phyloP scores from a whole-genome alignment of 257 asterid genomes.

The Nicotiana benthamiana region DNA sequence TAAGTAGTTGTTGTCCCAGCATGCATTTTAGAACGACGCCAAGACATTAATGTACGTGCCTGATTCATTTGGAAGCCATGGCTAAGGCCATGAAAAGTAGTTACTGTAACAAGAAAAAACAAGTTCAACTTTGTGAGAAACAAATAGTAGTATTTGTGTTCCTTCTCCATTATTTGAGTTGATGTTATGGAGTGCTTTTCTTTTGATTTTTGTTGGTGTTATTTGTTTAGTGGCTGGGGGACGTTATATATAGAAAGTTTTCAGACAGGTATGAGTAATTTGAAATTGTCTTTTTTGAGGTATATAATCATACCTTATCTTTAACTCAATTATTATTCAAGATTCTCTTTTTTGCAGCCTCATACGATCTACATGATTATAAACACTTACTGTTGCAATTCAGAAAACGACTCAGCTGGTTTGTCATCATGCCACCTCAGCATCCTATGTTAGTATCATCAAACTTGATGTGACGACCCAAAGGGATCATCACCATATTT shows the following conservation, averaged over 20 bases:
- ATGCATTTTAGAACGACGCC: conserved; percentile 16
- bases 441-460: neutral
- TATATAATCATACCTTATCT: neutral
- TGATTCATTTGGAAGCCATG: conserved; percentile 22
- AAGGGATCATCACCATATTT: no score
- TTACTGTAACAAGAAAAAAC: conserved; percentile 4
- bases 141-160: neutral
- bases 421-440: neutral
- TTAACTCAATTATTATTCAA: neutral
- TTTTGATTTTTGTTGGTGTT: no score
- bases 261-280: no score
- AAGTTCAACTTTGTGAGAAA: conserved; percentile 4
- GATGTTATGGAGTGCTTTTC: no score
- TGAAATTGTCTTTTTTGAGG: no score
- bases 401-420: neutral
- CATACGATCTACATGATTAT: neutral
- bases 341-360: neutral
- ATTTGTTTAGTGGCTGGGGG: no score
- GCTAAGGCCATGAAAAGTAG: neutral
- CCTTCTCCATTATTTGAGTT: conserved; percentile 18
- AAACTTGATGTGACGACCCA: no score
- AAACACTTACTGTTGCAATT: neutral
- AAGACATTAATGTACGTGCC: conserved; percentile 22
- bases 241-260: no score
- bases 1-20: neutral